Evolutionary conservation across 371 early-diverging fungal species (phyloP).

Genomic region (Mucor velutinosus): DNA sequence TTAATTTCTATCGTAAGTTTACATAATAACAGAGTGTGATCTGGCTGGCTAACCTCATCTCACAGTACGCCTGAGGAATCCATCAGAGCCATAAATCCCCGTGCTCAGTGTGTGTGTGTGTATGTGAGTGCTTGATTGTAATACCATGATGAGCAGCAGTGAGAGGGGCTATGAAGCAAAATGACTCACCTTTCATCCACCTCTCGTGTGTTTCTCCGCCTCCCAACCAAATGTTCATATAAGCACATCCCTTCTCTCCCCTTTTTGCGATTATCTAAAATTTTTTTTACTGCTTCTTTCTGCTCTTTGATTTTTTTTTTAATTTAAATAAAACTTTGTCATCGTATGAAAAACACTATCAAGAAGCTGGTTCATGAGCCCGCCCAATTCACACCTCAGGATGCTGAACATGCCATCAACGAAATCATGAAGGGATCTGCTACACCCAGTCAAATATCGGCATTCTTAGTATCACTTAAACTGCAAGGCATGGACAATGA

Average conservation of each 20-base stretch:
- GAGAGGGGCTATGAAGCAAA: background rate
- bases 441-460: constrained; percentile 83
- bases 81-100: background rate
- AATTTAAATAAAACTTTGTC: background rate
- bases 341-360: constrained; percentile 53
- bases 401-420: constrained; percentile 66
- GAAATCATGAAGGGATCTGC: constrained; percentile 80
- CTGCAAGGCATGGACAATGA: constrained; percentile 72
- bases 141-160: background rate
- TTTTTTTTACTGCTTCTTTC: background rate
- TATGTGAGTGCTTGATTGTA: background rate
- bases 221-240: background rate
- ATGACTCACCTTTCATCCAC: background rate
- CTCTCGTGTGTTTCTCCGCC: background rate
- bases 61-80: background rate
- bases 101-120: background rate
- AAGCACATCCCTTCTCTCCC: background rate
- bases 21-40: background rate
- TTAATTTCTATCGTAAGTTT: constrained; percentile 81
- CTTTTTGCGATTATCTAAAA: background rate
- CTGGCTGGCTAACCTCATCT: background rate
- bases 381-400: constrained; percentile 63
- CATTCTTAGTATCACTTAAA: constrained; percentile 79
- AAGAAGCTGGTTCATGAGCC: constrained; percentile 68
- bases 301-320: background rate